phyloP scores from a whole-genome alignment of 257 asterid species.

The Solanum habrochaites region DNA sequence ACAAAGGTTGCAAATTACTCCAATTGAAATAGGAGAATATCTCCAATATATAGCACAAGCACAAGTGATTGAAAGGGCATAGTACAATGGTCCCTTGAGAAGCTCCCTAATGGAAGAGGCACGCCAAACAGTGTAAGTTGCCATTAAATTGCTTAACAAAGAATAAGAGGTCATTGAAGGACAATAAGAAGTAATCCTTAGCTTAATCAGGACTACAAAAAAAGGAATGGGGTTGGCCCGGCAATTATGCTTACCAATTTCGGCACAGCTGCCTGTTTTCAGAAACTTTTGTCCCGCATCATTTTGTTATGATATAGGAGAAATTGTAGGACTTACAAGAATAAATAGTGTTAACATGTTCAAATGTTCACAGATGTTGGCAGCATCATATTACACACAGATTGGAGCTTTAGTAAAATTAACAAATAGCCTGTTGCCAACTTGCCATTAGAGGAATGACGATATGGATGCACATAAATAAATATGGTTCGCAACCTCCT shows the following conservation, averaged over 20 bases:
- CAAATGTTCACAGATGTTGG: not conserved
- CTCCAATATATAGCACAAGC: slow-evolving; percentile 84
- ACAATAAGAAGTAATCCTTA: not conserved
- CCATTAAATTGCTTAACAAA: not conserved
- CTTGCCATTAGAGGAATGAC: not conserved
- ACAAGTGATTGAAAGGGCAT: slow-evolving; percentile 63
- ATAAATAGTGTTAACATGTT: not conserved
- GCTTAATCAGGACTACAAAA: not conserved
- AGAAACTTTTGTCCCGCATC: not conserved
- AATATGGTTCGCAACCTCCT: not conserved
- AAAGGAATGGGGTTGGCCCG: not conserved
- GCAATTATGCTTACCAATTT: not conserved
- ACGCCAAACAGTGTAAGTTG: slow-evolving; percentile 4
- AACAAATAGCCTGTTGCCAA: not conserved
- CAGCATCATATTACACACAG: not conserved
- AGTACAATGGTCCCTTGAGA: slow-evolving; percentile 88
- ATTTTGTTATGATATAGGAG: not conserved
- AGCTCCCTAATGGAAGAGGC: slow-evolving; percentile 55
- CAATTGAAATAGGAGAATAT: slow-evolving; percentile 78
- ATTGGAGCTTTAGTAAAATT: not conserved
- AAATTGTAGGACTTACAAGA: not conserved
- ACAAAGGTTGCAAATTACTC: slow-evolving; percentile 79
- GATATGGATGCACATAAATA: not conserved
- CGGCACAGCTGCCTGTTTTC: not conserved
- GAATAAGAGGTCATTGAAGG: not conserved